Conservation (phyloP, 2,329 filamentous ascomycete genomes). For the Penicillium sp. region DNA sequence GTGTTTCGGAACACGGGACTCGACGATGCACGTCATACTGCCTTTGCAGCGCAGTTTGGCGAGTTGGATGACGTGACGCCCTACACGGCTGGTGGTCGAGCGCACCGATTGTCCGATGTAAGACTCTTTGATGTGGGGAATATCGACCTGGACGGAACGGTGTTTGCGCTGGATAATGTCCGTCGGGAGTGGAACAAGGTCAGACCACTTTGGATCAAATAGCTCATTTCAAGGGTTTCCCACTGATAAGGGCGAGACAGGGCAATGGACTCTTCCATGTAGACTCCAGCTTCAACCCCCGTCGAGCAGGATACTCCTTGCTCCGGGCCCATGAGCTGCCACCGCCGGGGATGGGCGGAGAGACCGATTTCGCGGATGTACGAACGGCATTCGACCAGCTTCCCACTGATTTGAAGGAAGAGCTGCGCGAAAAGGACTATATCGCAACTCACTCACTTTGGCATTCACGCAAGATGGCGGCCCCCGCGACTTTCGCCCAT, state of each 20-base stretch:
- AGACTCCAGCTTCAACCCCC: slow-evolving; percentile 59
- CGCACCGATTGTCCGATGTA: slow-evolving; percentile 50
- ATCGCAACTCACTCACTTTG: slow-evolving; percentile 55
- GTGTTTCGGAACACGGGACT: slow-evolving; percentile 55
- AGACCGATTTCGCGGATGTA: slow-evolving; percentile 57
- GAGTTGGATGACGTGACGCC: slow-evolving; percentile 58
- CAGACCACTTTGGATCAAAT: slow-evolving; percentile 5
- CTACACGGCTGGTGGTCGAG: slow-evolving; percentile 50
- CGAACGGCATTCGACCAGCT: slow-evolving; percentile 55
- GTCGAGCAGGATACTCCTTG: slow-evolving; percentile 54
- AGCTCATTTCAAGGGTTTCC: not conserved
- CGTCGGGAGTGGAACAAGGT: slow-evolving; percentile 47
- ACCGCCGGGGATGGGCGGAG: slow-evolving; percentile 50
- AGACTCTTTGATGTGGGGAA: slow-evolving; percentile 63
- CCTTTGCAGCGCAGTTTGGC: slow-evolving; percentile 54
- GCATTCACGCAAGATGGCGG: slow-evolving; percentile 55
- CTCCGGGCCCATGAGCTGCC: slow-evolving; percentile 54
- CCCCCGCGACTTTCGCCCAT: slow-evolving; percentile 52
- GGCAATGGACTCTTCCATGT: slow-evolving; percentile 58
- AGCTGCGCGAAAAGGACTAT: slow-evolving; percentile 45
- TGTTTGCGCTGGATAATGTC: slow-evolving; percentile 46
- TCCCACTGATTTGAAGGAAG: slow-evolving; percentile 33
- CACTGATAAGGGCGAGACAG: slow-evolving; percentile 13
- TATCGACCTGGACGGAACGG: slow-evolving; percentile 50
- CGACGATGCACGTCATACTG: slow-evolving; percentile 54